A percentile compares a stretch with the other conserved stretches of the same genome.
These are phyloP conservation scores for Coniosporium tulheliwenetii DNA, from an alignment of 2,329 filamentous ascomycete species.

Conservation along the genomic window DNA sequence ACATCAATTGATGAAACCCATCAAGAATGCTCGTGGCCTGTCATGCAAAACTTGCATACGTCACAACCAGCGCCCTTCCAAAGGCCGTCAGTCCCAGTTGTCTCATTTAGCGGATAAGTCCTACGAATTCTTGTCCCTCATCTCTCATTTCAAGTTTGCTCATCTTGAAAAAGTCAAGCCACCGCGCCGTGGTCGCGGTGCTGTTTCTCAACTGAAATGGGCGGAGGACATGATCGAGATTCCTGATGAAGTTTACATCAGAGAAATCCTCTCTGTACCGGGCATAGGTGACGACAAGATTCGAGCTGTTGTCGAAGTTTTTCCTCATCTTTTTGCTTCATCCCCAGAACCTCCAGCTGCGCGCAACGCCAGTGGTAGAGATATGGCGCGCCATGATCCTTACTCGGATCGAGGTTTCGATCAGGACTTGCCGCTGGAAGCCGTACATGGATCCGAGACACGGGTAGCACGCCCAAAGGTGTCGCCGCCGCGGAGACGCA, in stretches of 20 bases:
- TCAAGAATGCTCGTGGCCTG: constrained; percentile 28
- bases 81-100: constrained; percentile 16
- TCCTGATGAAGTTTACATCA: constrained; percentile 34
- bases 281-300: constrained; percentile 44
- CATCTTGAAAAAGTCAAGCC: constrained; percentile 21
- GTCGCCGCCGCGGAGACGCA: no score
- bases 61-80: constrained; percentile 11
- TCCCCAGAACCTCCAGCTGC: no score
- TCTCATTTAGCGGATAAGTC: constrained; percentile 21
- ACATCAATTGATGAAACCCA: constrained; percentile 21
- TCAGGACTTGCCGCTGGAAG: no score
- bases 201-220: constrained; percentile 30
- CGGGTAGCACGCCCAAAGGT: no score
- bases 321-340: constrained; percentile 17
- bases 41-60: constrained; percentile 24
- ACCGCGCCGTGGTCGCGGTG: constrained; percentile 4
- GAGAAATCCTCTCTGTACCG: constrained; percentile 30
- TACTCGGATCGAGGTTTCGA: no score
- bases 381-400: no score
- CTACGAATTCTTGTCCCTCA: constrained; percentile 36
- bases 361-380: no score
- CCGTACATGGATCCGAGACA: no score
- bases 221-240: constrained; percentile 45
- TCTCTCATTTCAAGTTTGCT: constrained; percentile 45
- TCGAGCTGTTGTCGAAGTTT: constrained; percentile 32